Base-by-base conservation (phyloP, 495 filamentous ascomycete genomes). In the Bacidia rubella region DNA sequence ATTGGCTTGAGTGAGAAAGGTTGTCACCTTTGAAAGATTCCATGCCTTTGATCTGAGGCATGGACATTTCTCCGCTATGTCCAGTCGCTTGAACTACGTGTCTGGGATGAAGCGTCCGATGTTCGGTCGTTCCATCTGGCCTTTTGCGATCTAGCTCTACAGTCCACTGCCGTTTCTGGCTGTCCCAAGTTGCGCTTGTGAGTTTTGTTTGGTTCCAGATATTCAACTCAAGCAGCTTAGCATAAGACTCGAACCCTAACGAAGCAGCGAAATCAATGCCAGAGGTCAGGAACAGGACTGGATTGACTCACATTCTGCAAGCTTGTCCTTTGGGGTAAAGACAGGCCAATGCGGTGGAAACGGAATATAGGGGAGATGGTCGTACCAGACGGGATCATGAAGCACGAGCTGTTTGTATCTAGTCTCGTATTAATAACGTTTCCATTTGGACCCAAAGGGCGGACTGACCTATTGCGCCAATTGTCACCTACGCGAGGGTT, bases 241-340 rank as follows among this genome's bases (percentile, higher is more conserved):
- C 84, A 57, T 92, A 92, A 1, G 72, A 70, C 42, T 88, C 81
- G 60, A 90, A 80, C 71, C 83, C n/a, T n/a, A n/a, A n/a, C n/a
- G n/a, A n/a, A n/a, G n/a, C n/a, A n/a, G n/a, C n/a, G n/a, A n/a
- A n/a, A n/a, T n/a, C n/a, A 90, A n/a, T n/a, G n/a, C n/a, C n/a
- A n/a, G n/a, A n/a, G n/a, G n/a, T n/a, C n/a, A n/a, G n/a, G n/a
- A n/a, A n/a, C n/a, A n/a, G n/a, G n/a, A n/a, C n/a, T n/a, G n/a
- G n/a, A n/a, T n/a, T n/a, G n/a, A n/a, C n/a, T n/a, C n/a, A n/a
- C n/a, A 50, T 32, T 86, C 80, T 15, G 80, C 86, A 0, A 89
- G 70, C 54, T 90, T 90, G 62, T 90, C 84, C 60, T 89, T 89
- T 1, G 86, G 85, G 1, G 83, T 85, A 61, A 83, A 86, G 23